Percentiles rank a stretch among this genome's conserved stretches.
phyloP scores from a whole-genome alignment of 495 filamentous ascomycete genomes.

The Penicillium macrosclerotiorum region DNA sequence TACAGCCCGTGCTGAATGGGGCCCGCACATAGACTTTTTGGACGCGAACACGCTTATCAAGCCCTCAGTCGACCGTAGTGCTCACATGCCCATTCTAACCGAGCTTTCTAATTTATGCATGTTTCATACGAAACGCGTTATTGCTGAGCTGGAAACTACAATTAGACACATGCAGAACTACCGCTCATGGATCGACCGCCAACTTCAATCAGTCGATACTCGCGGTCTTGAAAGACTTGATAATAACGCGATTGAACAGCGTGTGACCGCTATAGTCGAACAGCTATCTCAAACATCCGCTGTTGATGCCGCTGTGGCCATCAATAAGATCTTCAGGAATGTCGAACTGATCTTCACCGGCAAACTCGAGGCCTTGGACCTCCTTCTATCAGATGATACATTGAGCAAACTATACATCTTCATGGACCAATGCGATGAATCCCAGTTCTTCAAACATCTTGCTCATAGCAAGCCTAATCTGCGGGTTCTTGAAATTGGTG shows the following conservation, averaged over 20 bases:
- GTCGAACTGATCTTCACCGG: conserved; percentile 19
- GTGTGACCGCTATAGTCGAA: neutral
- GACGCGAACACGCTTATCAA: conserved; percentile 11
- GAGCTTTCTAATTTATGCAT: conserved; percentile 10
- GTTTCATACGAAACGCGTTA: conserved; percentile 9
- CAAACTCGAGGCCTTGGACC: conserved; percentile 18
- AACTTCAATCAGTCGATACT: conserved; percentile 1
- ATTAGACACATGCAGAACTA: conserved; percentile 12
- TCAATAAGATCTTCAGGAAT: conserved; percentile 12
- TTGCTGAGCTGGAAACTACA: conserved; percentile 2
- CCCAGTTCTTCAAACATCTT: conserved; percentile 20
- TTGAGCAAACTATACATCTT: conserved; percentile 29
- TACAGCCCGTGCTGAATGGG: conserved; percentile 10
- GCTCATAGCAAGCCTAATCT: conserved; percentile 38
- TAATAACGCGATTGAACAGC: neutral
- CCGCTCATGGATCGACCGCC: conserved; percentile 8
- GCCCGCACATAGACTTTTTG: conserved; percentile 18
- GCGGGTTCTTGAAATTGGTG: conserved; percentile 48
- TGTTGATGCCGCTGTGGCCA: conserved; percentile 1
- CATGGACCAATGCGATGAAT: conserved; percentile 18
- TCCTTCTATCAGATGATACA: conserved; percentile 29
- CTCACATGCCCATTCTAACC: neutral
- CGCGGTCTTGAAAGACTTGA: no score
- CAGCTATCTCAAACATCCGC: neutral
- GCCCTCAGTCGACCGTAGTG: conserved; percentile 3